Evolutionary conservation across 106 monocot species (phyloP), one percentile per base, ranked within the genome.

Genomic region (Platanthera guangdongensis): DNA sequence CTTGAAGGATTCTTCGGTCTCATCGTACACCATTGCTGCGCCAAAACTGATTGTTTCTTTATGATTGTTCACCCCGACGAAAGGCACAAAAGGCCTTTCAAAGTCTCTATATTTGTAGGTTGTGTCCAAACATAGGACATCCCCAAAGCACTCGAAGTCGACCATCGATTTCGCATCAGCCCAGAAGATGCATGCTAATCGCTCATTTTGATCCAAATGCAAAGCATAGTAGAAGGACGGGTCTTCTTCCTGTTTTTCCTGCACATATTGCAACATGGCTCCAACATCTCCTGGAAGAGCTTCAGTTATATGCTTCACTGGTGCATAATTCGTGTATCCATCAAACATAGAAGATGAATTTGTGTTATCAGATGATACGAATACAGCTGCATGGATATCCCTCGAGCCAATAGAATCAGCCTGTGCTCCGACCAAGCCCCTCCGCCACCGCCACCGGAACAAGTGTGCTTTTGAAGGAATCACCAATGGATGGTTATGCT

Each of bases 71-170:
- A 86, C 76, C 14, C 82, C 86, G 57, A 73, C 10, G 18, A 86
- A 86, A 47, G 62, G 71, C n/a, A 69, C 76, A 68, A 82, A 82
- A 49, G 82, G 79, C 22, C 52, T 72, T 6, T 53, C 62, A 76
- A 77, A 76, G 11, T 70, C 47, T 50, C 65, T 72, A 47, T 52
- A 50, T 76, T 54, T 76, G 47, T 73, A 86, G 4, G 82, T 86
- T 13, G 70, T 80, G 18, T 86, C 86, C 52, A 86, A 82, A 77
- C 79, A 79, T 9, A 82, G 15, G 16, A 80, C 86, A 86, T 86
- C 82, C 22, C 82, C 78, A 77, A 82, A 86, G 49, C 76, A 80
- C 48, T 22, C 39, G 30, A 79, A 86, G 28, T 86, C 86, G 3
- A 82, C 39, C 16, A 71, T 76, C 39, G 76, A 82, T n/a, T 68